Base-by-base conservation (phyloP, 2,329 filamentous ascomycete genomes). In the Ilyonectria destructans region DNA sequence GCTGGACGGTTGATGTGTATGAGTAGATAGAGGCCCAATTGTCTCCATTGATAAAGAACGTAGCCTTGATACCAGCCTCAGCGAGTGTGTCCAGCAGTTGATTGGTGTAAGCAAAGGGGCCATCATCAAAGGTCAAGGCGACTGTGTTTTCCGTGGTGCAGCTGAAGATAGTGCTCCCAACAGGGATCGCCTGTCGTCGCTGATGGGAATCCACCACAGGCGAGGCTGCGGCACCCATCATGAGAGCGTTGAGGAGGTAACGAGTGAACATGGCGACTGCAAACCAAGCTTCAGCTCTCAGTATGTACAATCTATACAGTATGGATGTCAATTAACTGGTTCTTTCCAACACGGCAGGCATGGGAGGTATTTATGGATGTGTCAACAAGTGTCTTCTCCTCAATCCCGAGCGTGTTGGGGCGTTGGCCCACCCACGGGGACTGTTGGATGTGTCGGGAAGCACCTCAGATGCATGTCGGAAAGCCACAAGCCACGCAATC, bases 41-140 rank as follows among this genome's bases (percentile, higher is more conserved):
- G 6, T 71, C 13, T 9, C 71, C 72, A 31, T 70, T 72, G 58
- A 75, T 58, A 48, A 75, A 75, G 72, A 77, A 79, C 23, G 79
- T 80, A 1, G 78, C 80, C 58, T 72, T 75, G 13, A 77, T 60
- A 10, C 71, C 69, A 19, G 72, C 69, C 0, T 59, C 63, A 6
- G 70, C 67, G 15, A 80, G 75, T 10, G 65, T 69, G 52, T 80
- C 70, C 9, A 85, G 79, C 5, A 84, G 71, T 9, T 65, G 58
- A 1, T 71, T 62, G 10, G 83, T 84, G 65, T 78, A 82, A 4
- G 57, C 61, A 59, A 74, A 81, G 9, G 82, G 82, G 0, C 82
- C 81, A 43, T 84, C 82, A 60, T 84, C 82, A 67, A 79, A 83
- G 4, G 81, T 82, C 43, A 84, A 75, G 6, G 82, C 82, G 33